Conservation (phyloP, 768 basidiomycete genomes). For the Rubroboletus pulcherrimus region DNA sequence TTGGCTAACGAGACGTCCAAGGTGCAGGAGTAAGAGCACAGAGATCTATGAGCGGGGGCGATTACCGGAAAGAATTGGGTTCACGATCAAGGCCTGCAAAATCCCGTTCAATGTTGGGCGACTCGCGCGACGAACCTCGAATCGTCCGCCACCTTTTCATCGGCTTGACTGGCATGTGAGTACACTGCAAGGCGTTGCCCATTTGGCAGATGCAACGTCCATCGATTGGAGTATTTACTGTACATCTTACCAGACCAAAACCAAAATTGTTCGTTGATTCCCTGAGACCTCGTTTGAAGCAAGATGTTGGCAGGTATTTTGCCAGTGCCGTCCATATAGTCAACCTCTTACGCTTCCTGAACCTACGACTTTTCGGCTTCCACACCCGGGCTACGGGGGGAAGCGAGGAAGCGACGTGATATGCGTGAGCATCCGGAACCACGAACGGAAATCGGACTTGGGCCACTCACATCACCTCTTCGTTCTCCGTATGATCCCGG, state of each 20-base stretch:
- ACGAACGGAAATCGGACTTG: not conserved
- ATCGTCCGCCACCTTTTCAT: too few species aligned
- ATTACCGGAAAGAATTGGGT: too few species aligned
- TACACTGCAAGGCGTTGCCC: not conserved
- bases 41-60: too few species aligned
- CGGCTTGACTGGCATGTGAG: not conserved
- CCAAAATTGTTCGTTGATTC: not conserved
- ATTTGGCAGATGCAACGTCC: not conserved
- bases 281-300: not conserved
- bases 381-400: not conserved
- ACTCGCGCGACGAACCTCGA: too few species aligned
- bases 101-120: too few species aligned
- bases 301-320: not conserved
- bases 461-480: slow-evolving; percentile 48
- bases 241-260: not conserved
- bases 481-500: too few species aligned
- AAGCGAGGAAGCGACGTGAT: not conserved
- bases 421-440: not conserved
- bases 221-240: not conserved
- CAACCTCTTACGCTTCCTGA: not conserved
- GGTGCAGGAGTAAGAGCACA: too few species aligned
- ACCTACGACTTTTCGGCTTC: not conserved
- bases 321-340: not conserved
- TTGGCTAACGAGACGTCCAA: too few species aligned
- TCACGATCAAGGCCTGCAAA: too few species aligned